Base-by-base conservation (phyloP, 1,284 basidiomycete species). In the Omphalotus olearius region DNA sequence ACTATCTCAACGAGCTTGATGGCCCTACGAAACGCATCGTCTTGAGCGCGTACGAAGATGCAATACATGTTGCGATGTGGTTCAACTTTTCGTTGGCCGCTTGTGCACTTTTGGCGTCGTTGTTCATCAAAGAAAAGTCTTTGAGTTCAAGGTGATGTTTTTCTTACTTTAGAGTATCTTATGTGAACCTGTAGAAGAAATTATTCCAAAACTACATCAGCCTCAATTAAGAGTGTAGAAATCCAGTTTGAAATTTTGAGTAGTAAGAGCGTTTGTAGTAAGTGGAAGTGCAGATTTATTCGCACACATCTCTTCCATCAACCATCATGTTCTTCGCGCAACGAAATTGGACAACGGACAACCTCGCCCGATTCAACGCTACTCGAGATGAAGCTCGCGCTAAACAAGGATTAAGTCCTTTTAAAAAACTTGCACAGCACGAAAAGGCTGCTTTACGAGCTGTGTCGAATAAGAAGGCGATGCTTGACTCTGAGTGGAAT, bases 71-170 rank as follows among this genome's bases (percentile, higher is more conserved):
- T 17, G 69, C 76, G 3, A 72, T 82, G 57, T 70, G 67, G 60
- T 79, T 81, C 58, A 69, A 71, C 0, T 66, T 73, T 7, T 59
- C 54, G 3, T 62, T 78, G 60, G 70, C 72, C 1, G 64, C 59
- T 4, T 65, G 66, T 33, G 69, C 73, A 0, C 57, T 76, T 4
- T 23, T 79, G 6, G 66, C 72, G 1, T 72, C 77, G 3, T 51
- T 74, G 6, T 82, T 78, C 51, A 76, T 83, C 47, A 75, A 72
- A 53, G 80, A 81, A 59, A 78, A 74, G 57, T 56, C 69, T 6
- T 60, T 80, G 26, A 56, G 40, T 17, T 41, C 45, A 18, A 38
- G 51, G 14, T 40, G 50, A 49, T 25, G n/a, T n/a, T n/a, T n/a
- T n/a, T n/a, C n/a, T 17, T 35, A 23, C n/a, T n/a, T 23, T 43